A percentile compares a stretch with the other conserved stretches of the same genome.
Evolutionary conservation across 805 yeast species (phyloP).

Genomic region (Saccharomycopsis babjevae): DNA sequence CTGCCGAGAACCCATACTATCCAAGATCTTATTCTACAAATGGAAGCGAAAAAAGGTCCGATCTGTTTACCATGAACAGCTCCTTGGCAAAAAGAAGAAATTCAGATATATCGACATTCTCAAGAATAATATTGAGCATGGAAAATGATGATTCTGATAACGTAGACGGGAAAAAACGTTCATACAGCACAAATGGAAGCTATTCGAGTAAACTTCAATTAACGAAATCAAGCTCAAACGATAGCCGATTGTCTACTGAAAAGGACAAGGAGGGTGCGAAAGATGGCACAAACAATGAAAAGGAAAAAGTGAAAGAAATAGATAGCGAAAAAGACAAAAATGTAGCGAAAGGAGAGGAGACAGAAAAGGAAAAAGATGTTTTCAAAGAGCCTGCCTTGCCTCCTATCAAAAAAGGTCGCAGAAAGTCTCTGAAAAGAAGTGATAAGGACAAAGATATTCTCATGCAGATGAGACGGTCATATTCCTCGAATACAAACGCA

Average conservation of each 20-base stretch:
- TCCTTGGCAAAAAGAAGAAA: neutral
- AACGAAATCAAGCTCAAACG: neutral
- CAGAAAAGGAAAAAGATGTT: neutral
- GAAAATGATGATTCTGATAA: neutral
- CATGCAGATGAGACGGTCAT: neutral
- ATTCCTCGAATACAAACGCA: neutral
- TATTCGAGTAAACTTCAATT: neutral
- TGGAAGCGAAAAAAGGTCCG: neutral
- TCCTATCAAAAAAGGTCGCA: neutral
- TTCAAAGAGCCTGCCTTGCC: neutral
- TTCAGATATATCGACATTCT: neutral
- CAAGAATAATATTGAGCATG: neutral
- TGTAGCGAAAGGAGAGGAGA: neutral
- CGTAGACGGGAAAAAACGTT: neutral
- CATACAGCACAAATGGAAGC: neutral
- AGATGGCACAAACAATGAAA: neutral
- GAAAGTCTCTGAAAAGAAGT: neutral
- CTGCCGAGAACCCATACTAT: slow-evolving; percentile 15
- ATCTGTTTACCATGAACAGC: neutral
- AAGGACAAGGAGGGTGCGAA: neutral
- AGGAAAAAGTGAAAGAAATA: neutral
- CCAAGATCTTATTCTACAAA: slow-evolving; percentile 13
- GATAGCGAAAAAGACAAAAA: neutral
- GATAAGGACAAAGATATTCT: neutral
- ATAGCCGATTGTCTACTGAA: neutral